Evolutionary conservation across 2,329 filamentous ascomycete species (phyloP), one percentile per base, ranked within the genome.

Genomic region (Colletotrichum sp.): DNA sequence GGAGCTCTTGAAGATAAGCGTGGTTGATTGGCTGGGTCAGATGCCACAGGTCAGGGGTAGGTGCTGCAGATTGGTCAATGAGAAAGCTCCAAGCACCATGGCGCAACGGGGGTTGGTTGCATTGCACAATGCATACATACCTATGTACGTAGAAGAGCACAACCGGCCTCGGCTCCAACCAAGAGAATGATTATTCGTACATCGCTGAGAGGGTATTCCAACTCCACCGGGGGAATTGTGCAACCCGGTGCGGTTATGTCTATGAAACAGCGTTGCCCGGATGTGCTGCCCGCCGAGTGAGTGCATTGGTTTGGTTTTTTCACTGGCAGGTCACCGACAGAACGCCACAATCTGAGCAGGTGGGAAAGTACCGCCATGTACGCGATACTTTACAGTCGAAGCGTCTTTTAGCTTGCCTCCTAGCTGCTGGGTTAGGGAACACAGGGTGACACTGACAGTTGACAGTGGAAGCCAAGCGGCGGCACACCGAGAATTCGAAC

Each of bases 21-120:
- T 10, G 34, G 32, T 15, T 71, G 59, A 71, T 75, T 75, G 72
- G 72, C 30, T 30, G 16, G 30, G 10, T 16, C 30, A 44, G n/a
- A 71, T 44, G 15, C n/a, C 49, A 36, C 15, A 18, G 44, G 30
- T 36, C 60, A 65, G 68, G 60, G 60, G 60, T 64, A 65, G 26
- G n/a, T 49, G n/a, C 55, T n/a, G 18, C 4, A 7, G 44, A 75
- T 75, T 75, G 72, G 18, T 67, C 72, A 75, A 75, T 71, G 10
- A 34, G 8, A 52, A 15, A 71, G 72, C 68, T 66, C n/a, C 68
- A 16, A 34, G 18, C 12, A 34, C 16, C 21, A 52, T 24, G 59
- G 59, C 44, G 28, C 52, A 36, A 62, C 39, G 57, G 52, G 52
- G n/a, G 44, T 21, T 21, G 57, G 26, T 57, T 34, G 24, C 32